Conservation (phyloP, 2,329 filamentous ascomycete genomes). For the Hypocrella siamensis region DNA sequence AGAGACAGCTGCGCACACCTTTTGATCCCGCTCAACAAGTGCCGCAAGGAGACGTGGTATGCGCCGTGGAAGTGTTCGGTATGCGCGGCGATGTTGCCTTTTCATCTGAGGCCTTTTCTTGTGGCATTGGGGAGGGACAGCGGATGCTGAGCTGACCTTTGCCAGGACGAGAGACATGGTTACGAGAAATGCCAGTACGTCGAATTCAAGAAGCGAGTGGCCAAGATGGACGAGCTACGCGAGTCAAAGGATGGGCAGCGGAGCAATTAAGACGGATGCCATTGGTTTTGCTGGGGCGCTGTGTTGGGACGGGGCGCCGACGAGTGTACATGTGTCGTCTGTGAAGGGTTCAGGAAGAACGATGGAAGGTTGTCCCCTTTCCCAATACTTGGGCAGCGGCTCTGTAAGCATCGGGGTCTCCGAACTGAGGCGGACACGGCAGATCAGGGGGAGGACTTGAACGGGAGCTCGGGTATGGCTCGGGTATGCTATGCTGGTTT, state of each 20-base stretch:
- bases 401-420: no score
- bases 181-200: constrained; percentile 99
- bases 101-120: neutral
- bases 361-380: no score
- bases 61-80: constrained; percentile 97
- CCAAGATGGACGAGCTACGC: constrained; percentile 95
- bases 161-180: constrained; percentile 81
- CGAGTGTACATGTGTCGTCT: constrained; percentile 4
- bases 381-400: no score
- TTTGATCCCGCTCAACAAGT: constrained; percentile 88
- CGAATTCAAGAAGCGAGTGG: constrained; percentile 96
- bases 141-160: neutral
- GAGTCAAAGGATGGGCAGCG: constrained; percentile 69
- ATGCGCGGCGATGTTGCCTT: constrained; percentile 18
- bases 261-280: constrained; percentile 81
- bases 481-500: no score
- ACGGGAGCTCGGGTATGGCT: no score
- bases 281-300: no score
- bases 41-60: constrained; percentile 83
- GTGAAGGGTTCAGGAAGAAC: no score
- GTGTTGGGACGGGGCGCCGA: no score
- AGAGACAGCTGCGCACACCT: constrained; percentile 92
- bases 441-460: no score
- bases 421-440: no score
- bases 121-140: neutral